Evolutionary conservation across 306 rosid species (phyloP).

Genomic region (Abrus pulchellus): DNA sequence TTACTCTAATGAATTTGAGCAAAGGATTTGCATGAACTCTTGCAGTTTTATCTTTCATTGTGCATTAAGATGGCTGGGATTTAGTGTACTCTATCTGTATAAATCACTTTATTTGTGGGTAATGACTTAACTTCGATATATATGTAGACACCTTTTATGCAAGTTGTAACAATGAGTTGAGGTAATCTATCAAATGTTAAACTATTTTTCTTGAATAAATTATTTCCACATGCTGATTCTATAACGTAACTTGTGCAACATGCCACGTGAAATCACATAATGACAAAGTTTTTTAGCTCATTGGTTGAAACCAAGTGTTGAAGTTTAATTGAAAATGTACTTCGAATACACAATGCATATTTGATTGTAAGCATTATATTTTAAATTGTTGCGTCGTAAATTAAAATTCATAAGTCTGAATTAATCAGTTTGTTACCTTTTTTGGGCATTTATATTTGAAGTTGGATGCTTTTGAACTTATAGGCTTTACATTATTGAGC

Average conservation of each 20-base stretch:
- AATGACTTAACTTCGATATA: conserved; percentile 37
- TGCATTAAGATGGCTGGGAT: neutral
- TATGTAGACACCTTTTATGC: neutral
- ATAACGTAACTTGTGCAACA: conserved; percentile 8
- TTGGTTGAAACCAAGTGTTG: neutral
- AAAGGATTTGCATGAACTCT: neutral
- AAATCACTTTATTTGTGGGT: conserved; percentile 30
- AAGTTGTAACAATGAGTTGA: neutral
- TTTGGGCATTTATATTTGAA: neutral
- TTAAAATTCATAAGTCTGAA: neutral
- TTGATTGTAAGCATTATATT: neutral
- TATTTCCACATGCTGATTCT: conserved; percentile 1
- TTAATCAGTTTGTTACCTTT: neutral
- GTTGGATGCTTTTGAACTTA: neutral
- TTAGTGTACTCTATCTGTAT: neutral
- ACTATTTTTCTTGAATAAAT: neutral
- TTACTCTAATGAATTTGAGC: neutral
- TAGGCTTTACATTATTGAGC: neutral
- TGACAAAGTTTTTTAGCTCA: neutral
- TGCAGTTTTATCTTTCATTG: neutral
- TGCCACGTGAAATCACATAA: conserved; percentile 29
- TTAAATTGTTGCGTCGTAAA: neutral
- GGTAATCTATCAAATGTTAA: neutral
- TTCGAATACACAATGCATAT: neutral
- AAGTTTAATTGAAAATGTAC: neutral